phyloP scores from a whole-genome alignment of 495 filamentous ascomycete species.

The Aspergillus haitiensis region DNA sequence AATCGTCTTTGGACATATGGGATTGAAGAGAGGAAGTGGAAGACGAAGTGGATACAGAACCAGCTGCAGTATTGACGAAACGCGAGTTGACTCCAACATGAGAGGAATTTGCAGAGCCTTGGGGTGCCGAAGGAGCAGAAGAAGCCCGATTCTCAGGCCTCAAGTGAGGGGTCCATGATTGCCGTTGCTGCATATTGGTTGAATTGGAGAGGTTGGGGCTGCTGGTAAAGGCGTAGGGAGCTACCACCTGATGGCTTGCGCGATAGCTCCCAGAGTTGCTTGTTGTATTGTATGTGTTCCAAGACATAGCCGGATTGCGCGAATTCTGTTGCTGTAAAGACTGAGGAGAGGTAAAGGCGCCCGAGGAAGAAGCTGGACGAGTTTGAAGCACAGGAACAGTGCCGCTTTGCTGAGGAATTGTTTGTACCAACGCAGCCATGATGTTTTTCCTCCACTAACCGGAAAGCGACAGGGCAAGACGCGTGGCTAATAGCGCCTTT shows the following conservation, averaged over 20 bases:
- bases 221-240: constrained; percentile 82
- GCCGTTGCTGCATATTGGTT: constrained; percentile 53
- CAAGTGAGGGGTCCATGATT: constrained; percentile 59
- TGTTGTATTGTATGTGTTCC: constrained; percentile 62
- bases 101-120: constrained; percentile 45
- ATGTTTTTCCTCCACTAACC: constrained; percentile 38
- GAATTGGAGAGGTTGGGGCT: constrained; percentile 66
- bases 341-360: constrained; percentile 42
- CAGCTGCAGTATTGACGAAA: constrained; percentile 56
- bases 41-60: constrained; percentile 60
- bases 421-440: constrained; percentile 92
- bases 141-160: constrained; percentile 67
- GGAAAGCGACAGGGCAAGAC: constrained; percentile 22
- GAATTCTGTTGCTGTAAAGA: constrained; percentile 54
- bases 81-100: constrained; percentile 42
- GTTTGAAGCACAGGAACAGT: constrained; percentile 81
- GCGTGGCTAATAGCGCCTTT: constrained; percentile 25
- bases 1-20: constrained; percentile 51
- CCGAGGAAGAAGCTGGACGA: constrained; percentile 71
- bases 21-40: constrained; percentile 45
- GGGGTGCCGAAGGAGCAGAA: constrained; percentile 60
- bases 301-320: constrained; percentile 57
- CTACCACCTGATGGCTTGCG: constrained; percentile 62
- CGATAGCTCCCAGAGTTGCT: constrained; percentile 64
- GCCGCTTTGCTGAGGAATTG: constrained; percentile 78